Conservation (phyloP, 805 yeast genomes). For the Wickerhamiella bombiphila region DNA sequence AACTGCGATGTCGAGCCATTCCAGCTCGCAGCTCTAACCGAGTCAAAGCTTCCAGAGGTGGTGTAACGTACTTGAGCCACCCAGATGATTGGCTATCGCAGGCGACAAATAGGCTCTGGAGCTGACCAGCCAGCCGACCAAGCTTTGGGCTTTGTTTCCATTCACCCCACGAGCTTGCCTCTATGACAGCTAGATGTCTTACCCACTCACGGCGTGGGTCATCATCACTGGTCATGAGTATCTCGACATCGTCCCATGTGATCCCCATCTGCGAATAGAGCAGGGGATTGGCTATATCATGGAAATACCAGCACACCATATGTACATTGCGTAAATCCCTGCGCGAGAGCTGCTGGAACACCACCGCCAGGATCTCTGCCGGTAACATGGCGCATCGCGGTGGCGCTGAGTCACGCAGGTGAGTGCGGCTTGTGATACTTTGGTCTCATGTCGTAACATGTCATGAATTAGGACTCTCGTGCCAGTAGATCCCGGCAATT, state of each 20-base stretch:
- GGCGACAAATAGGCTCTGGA: conserved; percentile 1
- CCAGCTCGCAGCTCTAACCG: conserved; percentile 2
- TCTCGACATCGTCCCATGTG: conserved; percentile 8
- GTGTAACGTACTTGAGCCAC: conserved; percentile 15
- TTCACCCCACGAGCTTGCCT: conserved; percentile 10
- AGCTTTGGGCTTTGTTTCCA: conserved; percentile 13
- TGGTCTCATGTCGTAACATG: no score
- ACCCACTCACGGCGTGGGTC: neutral
- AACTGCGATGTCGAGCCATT: conserved; percentile 2
- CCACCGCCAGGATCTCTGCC: neutral
- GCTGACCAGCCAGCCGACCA: conserved; percentile 1
- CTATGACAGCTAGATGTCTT: neutral
- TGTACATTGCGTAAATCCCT: neutral
- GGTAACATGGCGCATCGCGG: neutral
- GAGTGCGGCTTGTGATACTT: no score
- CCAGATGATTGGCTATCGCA: conserved; percentile 11
- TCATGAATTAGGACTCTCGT: no score
- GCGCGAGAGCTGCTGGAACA: neutral
- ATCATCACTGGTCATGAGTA: neutral
- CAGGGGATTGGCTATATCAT: neutral
- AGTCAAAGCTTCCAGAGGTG: conserved; percentile 3
- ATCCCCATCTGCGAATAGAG: conserved; percentile 1
- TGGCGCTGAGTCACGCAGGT: no score
- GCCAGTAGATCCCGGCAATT: no score
- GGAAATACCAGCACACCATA: neutral